These are phyloP conservation scores for Trichomonascaceae sp. DNA, from an alignment of 1,139 yeast genomes.

Conservation along the genomic window DNA sequence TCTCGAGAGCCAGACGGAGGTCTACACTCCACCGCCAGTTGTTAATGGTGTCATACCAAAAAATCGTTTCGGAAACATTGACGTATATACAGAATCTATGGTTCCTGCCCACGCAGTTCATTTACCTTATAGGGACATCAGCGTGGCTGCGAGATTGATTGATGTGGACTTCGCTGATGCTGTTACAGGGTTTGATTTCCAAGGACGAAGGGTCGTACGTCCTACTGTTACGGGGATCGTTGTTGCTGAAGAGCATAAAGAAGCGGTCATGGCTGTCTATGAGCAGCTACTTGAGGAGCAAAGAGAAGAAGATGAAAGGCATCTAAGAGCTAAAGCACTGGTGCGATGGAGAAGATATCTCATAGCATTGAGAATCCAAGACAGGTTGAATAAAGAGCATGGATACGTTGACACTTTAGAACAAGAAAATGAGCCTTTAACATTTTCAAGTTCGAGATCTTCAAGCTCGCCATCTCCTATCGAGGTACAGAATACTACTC, in stretches of 20 bases:
- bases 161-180: slow-evolving; percentile 83
- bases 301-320: slow-evolving; percentile 41
- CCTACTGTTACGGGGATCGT: slow-evolving; percentile 77
- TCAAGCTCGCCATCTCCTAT: background rate
- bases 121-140: slow-evolving; percentile 48
- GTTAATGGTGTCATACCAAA: slow-evolving; percentile 55
- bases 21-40: slow-evolving; percentile 47
- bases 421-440: background rate
- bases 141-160: slow-evolving; percentile 62
- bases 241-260: slow-evolving; percentile 55
- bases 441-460: background rate
- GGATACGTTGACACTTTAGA: slow-evolving; percentile 43
- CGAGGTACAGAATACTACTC: background rate
- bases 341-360: slow-evolving; percentile 69
- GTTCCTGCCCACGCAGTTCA: slow-evolving; percentile 76
- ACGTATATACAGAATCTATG: slow-evolving; percentile 64
- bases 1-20: slow-evolving; percentile 63
- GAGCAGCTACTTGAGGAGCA: slow-evolving; percentile 53
- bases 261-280: slow-evolving; percentile 57
- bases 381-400: slow-evolving; percentile 59
- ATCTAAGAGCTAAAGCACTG: slow-evolving; percentile 49
- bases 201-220: slow-evolving; percentile 40
- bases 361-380: slow-evolving; percentile 62
- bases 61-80: slow-evolving; percentile 71
- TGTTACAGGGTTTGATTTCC: slow-evolving; percentile 78